phyloP scores from a whole-genome alignment of 306 rosid species.

The Rosa chinensis region DNA sequence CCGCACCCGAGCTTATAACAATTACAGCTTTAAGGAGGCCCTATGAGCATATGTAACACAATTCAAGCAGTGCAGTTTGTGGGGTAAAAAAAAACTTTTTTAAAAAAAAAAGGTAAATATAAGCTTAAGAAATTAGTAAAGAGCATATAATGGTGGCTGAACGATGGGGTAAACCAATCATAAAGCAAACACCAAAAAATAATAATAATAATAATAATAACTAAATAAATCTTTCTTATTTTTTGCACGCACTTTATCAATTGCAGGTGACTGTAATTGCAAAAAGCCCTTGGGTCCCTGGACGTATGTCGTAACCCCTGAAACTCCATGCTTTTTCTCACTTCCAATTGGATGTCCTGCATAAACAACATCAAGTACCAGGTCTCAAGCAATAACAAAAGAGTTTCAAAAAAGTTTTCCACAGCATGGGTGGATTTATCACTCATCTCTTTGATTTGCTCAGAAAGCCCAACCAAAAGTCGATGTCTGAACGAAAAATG shows the following conservation, averaged over 20 bases:
- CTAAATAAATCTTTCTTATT: background rate
- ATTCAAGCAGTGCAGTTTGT: background rate
- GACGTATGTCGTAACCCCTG: conserved; percentile 41
- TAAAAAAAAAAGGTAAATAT: background rate
- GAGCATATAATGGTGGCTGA: background rate
- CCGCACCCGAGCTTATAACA: background rate
- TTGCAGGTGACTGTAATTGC: conserved; percentile 41
- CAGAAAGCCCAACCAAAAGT: conserved; percentile 34
- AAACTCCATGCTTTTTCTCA: conserved; percentile 45
- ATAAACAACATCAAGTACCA: conserved; percentile 20
- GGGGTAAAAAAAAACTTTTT: too few relatives aligned
- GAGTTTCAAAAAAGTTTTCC: background rate
- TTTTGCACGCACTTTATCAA: conserved; percentile 42
- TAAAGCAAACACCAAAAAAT: background rate
- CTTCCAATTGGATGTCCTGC: conserved; percentile 42
- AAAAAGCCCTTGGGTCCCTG: conserved; percentile 34
- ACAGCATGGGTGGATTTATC: conserved; percentile 36
- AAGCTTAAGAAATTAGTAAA: too few relatives aligned
- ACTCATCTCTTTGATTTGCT: conserved; percentile 31
- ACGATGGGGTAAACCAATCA: background rate
- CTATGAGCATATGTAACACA: background rate
- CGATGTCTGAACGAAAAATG: conserved; percentile 30
- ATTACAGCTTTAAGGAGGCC: background rate
- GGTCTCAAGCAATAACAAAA: conserved; percentile 23
- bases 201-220: background rate